Evolutionary conservation across 164 flowering plant genomes (phyloP).

Genomic region (Berberis vulgaris): DNA sequence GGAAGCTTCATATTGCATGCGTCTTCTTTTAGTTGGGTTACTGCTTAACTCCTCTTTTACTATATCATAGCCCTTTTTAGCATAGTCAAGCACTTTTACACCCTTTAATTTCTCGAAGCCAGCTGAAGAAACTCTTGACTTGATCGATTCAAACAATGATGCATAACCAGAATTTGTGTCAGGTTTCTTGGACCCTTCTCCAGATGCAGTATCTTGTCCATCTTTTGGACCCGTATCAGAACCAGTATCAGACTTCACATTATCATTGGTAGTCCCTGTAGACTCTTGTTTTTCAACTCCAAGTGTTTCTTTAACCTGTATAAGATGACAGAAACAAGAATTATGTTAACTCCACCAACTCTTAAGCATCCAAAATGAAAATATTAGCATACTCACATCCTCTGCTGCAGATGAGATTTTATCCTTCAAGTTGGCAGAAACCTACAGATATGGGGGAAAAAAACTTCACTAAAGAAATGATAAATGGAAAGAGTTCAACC

Average conservation of each 20-base stretch:
- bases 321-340: background rate
- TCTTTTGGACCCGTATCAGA: slow-evolving; percentile 20
- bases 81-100: slow-evolving; percentile 60
- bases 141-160: slow-evolving; percentile 47
- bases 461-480: background rate
- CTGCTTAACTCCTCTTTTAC: slow-evolving; percentile 85
- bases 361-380: too few species aligned
- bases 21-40: slow-evolving; percentile 53
- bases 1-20: slow-evolving; percentile 37
- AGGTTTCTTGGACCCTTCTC: slow-evolving; percentile 32
- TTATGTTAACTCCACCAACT: background rate
- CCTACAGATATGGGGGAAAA: slow-evolving; percentile 26
- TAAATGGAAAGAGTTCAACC: too few species aligned
- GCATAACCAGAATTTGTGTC: slow-evolving; percentile 35
- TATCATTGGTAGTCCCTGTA: slow-evolving; percentile 24
- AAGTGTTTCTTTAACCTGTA: slow-evolving; percentile 72
- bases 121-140: slow-evolving; percentile 41
- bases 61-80: slow-evolving; percentile 73
- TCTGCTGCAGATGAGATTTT: slow-evolving; percentile 70
- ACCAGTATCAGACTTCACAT: slow-evolving; percentile 16
- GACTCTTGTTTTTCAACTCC: slow-evolving; percentile 51
- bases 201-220: slow-evolving; percentile 26
- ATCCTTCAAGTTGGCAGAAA: slow-evolving; percentile 75
- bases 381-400: slow-evolving; percentile 34
- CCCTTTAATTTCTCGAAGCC: slow-evolving; percentile 71